phyloP scores from a whole-genome alignment of 176 grass and related monocot species.

The barley (Hordeum vulgare) region MorexV3_pseudomolecules_assembly NC_058519.1:46710297-46710796 shows the following conservation, averaged over 20 bases:
- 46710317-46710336: constrained; percentile 54
- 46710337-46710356: constrained; percentile 49
- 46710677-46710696: background rate
- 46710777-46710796: constrained; percentile 34
- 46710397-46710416: background rate
- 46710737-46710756: constrained; percentile 54
- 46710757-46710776: constrained; percentile 60
- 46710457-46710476: background rate
- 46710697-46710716: constrained; percentile 25
- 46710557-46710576: constrained; percentile 32
- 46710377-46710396: background rate
- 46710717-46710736: constrained; percentile 39
- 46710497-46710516: constrained; percentile 21
- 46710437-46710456: background rate
- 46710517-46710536: constrained; percentile 39
- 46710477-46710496: background rate
- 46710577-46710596: constrained; percentile 47
- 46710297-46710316: constrained; percentile 27
- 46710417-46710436: background rate
- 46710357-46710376: constrained; percentile 19
- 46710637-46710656: constrained; percentile 23
- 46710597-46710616: constrained; percentile 46
- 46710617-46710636: constrained; percentile 23
- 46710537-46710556: constrained; percentile 38
- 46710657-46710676: background rate